Evolutionary conservation across 2,329 filamentous ascomycete genomes (phyloP), one percentile per base, ranked within the genome.

Genomic region (Trichoderma koningii): DNA sequence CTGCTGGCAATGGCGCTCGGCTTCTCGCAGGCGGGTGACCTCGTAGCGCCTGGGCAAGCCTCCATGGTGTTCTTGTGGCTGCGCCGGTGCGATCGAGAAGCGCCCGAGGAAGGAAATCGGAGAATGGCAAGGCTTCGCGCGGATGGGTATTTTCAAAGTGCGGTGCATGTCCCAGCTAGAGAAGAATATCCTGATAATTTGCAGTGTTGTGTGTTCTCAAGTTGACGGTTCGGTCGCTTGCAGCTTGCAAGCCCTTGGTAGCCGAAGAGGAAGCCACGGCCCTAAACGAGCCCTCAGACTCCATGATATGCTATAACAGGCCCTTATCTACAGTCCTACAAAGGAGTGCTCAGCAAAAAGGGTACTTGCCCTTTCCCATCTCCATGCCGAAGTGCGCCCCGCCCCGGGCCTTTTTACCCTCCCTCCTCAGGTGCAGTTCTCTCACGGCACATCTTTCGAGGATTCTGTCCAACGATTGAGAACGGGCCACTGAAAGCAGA

Each of bases 1-100:
- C 50, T 26, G 50, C 17, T 55, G n/a, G 60, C 26, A 50, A 45
- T 48, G 55, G 55, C 41, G 55, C 52, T 53, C 55, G 63, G 63
- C 63, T 65, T 55, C 50, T 64, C 44, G 55, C 47, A 57, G 55
- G 63, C 63, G 55, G 63, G 63, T 60, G 63, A 53, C 63, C 55
- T 47, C 3, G n/a, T 64, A 30, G 26, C 21, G 23, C 55, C 38
- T 60, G 55, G 34, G 55, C 50, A 60, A 60, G 56, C 56, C 26
- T 38, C 26, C 21, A 23, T 23, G 21, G 21, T 23, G 21, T 2
- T 2, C 30, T 38, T 28, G 56, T 28, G 56, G 45, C 56, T 45
- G 56, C 47, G 56, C 28, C 42, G 56, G 56, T 51, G 45, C 56
- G 56, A 60, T 60, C 56, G 56, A 60, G 56, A 60, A 60, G 56